Evolutionary conservation across 2,329 filamentous ascomycete genomes (phyloP), one percentile per base, ranked within the genome.

Genomic region (Alternaria ventricosa): DNA sequence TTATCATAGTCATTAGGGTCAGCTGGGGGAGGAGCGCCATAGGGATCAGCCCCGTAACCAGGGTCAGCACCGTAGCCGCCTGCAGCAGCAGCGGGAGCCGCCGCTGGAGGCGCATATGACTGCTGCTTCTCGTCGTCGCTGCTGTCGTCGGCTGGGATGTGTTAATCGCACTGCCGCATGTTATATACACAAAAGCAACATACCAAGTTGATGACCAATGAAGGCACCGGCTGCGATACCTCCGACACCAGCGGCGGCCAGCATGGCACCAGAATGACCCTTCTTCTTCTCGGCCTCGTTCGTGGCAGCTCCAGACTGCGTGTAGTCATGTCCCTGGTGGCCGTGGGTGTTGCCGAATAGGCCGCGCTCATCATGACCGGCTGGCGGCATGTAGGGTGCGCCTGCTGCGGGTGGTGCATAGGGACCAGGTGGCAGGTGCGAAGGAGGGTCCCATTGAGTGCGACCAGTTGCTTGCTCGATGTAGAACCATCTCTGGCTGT

Each of bases 361-460:
- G 44, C 60, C 73, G n/a, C 73, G 70, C 64, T 75, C 73, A 46
- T 75, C 71, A 43, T 73, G 72, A 20, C 63, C 69, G 60, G 68
- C 69, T 10, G 66, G 69, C 5, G 70, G 61, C 22, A 62, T 49
- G 51, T 72, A 70, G 33, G 74, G 70, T 30, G 71, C 72, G 27
- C 73, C 71, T 25, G 73, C 68, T 11, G 74, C 74, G 18, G 75
- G 77, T 13, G 75, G 73, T 36, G 74, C 75, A 53, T 78, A 79
- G 1, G 73, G 72, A 6, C 75, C 76, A 25, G 73, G 74, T n/a
- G 75, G 75, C 12, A 75, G 47, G 53, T 71, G 66, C 12, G 79
- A 79, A 3, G 89, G 88, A 15, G 84, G 82, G 65, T 90, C 87
- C 89, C 89, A 91, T 77, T 91, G 88, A 0, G 87, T 86, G 61